phyloP scores from a whole-genome alignment of 176 grass and related monocot species.

The Phyllostachys edulis region DNA sequence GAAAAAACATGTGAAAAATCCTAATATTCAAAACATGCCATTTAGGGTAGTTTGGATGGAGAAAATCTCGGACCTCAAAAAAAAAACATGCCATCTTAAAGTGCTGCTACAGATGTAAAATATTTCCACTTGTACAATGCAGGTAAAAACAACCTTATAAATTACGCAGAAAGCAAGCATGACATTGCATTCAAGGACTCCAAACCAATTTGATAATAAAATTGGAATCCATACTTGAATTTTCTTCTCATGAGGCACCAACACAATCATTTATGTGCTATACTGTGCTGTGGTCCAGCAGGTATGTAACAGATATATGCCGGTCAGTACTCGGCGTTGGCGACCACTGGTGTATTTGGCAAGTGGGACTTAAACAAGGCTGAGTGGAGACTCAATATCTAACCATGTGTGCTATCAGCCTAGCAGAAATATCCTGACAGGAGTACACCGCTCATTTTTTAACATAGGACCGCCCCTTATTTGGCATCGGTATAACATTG shows the following conservation, averaged over 20 bases:
- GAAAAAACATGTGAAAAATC: background rate
- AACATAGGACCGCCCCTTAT: no score
- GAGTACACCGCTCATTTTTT: no score
- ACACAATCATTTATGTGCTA: conserved; percentile 30
- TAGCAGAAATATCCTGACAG: no score
- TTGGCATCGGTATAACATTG: conserved; percentile 4
- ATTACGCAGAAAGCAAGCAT: background rate
- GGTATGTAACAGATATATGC: background rate
- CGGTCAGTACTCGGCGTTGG: background rate
- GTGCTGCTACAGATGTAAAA: background rate
- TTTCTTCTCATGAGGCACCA: background rate
- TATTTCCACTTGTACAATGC: background rate
- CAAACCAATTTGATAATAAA: background rate
- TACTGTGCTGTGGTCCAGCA: conserved; percentile 36
- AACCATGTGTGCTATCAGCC: no score
- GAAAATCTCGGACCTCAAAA: no score
- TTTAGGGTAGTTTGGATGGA: no score
- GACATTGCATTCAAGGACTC: background rate
- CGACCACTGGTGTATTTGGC: background rate
- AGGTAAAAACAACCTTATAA: background rate
- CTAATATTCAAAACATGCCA: background rate
- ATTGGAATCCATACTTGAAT: background rate
- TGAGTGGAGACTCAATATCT: no score
- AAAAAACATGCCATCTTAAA: background rate
- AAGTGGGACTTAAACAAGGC: no score